Percentiles rank a stretch among this genome's conserved stretches.
Evolutionary conservation across 2,329 filamentous ascomycete genomes (phyloP).

Genomic region (Aspergillus udagawae): DNA sequence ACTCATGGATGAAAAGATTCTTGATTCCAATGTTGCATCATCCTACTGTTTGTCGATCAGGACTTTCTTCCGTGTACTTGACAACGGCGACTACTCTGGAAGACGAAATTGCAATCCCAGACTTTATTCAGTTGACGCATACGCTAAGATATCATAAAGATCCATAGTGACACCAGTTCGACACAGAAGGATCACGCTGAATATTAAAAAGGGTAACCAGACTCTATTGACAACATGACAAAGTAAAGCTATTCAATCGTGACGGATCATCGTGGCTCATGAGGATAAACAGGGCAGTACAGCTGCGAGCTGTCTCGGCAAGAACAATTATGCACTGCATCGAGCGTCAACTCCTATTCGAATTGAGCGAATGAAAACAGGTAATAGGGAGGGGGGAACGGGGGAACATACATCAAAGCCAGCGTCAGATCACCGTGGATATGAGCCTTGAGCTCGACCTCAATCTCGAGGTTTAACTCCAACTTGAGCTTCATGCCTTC

Average conservation of each 20-base stretch:
- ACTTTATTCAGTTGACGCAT: too few relatives aligned
- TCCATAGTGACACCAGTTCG: neutral
- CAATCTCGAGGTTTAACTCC: conserved; percentile 60
- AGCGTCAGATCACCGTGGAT: conserved; percentile 62
- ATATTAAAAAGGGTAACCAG: neutral
- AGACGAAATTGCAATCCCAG: too few relatives aligned
- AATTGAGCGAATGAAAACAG: neutral
- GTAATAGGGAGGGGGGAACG: neutral
- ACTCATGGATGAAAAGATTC: too few relatives aligned
- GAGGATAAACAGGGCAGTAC: neutral
- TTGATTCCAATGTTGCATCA: too few relatives aligned
- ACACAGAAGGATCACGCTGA: neutral
- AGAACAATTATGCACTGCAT: conserved; percentile 9
- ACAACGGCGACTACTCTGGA: too few relatives aligned
- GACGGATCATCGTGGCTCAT: neutral
- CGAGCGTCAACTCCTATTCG: conserved; percentile 12
- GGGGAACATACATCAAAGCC: conserved; percentile 41
- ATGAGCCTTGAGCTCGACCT: conserved; percentile 61
- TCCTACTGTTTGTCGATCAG: too few relatives aligned
- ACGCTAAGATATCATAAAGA: too few relatives aligned
- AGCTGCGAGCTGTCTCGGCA: neutral
- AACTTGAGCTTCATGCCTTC: conserved; percentile 53
- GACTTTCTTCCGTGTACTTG: too few relatives aligned
- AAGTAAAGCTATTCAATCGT: neutral
- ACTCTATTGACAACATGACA: neutral